phyloP scores from a whole-genome alignment of 2,329 filamentous ascomycete genomes.

The Fusarium floridanum region DNA sequence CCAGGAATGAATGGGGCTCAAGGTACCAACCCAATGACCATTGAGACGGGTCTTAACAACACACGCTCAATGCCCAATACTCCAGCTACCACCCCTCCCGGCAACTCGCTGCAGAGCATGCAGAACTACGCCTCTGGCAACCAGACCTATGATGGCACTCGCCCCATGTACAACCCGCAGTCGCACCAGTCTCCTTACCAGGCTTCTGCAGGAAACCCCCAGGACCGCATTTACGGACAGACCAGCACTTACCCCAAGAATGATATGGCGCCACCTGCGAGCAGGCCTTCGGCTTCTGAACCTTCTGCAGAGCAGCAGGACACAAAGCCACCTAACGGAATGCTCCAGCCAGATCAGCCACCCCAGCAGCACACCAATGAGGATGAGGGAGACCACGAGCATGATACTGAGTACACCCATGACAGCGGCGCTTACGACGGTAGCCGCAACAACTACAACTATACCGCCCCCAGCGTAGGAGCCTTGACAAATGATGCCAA shows the following conservation, averaged over 20 bases:
- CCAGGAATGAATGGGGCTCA: slow-evolving; percentile 73
- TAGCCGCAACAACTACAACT: slow-evolving; percentile 81
- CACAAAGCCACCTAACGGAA: slow-evolving; percentile 74
- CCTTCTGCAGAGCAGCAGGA: slow-evolving; percentile 73
- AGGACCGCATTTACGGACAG: slow-evolving; percentile 78
- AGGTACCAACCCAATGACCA: slow-evolving; percentile 78
- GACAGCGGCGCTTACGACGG: slow-evolving; percentile 80
- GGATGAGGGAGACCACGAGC: slow-evolving; percentile 79
- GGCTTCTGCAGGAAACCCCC: slow-evolving; percentile 69
- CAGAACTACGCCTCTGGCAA: slow-evolving; percentile 78
- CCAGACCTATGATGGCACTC: slow-evolving; percentile 80
- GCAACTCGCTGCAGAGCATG: slow-evolving; percentile 80
- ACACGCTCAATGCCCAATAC: slow-evolving; percentile 89
- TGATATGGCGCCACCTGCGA: slow-evolving; percentile 88
- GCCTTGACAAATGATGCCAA: slow-evolving; percentile 81
- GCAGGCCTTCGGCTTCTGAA: slow-evolving; percentile 69
- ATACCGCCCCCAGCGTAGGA: slow-evolving; percentile 76
- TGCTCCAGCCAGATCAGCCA: slow-evolving; percentile 67
- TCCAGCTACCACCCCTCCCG: slow-evolving; percentile 91
- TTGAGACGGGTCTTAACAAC: slow-evolving; percentile 83
- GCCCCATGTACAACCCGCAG: slow-evolving; percentile 82
- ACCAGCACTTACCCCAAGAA: slow-evolving; percentile 79
- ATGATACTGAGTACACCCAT: slow-evolving; percentile 89
- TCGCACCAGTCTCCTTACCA: slow-evolving; percentile 81
- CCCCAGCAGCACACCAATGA: slow-evolving; percentile 70